Conservation (phyloP, 106 monocot species). For the Amphibolis antarctica region DNA sequence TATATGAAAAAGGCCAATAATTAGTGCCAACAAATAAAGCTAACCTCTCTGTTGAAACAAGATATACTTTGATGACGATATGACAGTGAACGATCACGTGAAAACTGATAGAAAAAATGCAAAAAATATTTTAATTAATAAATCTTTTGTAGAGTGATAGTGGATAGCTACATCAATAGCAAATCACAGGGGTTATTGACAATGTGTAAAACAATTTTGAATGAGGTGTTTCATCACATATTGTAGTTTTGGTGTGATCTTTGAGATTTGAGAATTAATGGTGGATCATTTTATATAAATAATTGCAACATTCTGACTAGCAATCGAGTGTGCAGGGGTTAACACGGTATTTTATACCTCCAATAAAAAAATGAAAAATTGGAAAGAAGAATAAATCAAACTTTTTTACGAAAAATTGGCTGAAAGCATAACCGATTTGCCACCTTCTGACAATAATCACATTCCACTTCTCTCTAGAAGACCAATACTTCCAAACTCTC, state of each 20-base stretch:
- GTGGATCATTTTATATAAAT: no score
- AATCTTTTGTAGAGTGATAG: not conserved
- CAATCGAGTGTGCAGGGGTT: no score
- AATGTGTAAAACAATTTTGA: not conserved
- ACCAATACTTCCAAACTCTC: no score
- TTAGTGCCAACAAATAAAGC: not conserved
- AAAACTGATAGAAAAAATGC: constrained; percentile 23
- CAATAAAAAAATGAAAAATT: no score
- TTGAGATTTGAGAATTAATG: no score
- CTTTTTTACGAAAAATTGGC: no score
- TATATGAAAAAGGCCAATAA: not conserved
- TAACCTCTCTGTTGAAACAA: constrained; percentile 15
- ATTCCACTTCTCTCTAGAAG: no score
- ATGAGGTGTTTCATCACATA: not conserved
- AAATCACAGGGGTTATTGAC: not conserved
- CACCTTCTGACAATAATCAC: no score
- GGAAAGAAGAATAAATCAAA: no score
- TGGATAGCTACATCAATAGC: not conserved
- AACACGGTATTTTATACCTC: no score
- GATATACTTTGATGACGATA: constrained; percentile 18
- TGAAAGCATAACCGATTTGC: no score
- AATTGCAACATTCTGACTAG: no score
- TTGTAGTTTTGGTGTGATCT: not conserved
- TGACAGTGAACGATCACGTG: not conserved
- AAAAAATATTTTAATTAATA: not conserved